Evolutionary conservation across 2,329 filamentous ascomycete genomes (phyloP).

Genomic region (Metarhizium anisopliae): DNA sequence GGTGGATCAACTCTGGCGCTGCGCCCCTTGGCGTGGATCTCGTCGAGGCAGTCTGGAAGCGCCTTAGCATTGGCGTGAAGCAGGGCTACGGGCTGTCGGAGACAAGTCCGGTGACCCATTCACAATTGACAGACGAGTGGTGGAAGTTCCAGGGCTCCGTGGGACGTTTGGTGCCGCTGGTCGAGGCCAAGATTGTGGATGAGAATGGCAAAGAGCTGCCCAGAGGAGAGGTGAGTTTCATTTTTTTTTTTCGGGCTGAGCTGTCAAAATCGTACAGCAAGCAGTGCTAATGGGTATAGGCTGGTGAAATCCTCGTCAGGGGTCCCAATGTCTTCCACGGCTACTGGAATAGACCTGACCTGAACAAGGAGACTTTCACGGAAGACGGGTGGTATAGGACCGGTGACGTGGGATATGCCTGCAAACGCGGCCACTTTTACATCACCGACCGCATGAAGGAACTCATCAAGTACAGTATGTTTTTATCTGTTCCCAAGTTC

Average conservation of each 20-base stretch:
- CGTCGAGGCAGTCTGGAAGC: slow-evolving; percentile 63
- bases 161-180: slow-evolving; percentile 68
- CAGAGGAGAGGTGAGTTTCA: slow-evolving; percentile 32
- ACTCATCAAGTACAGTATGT: slow-evolving; percentile 45
- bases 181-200: slow-evolving; percentile 73
- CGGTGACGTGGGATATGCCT: slow-evolving; percentile 75
- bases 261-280: not conserved
- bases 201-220: slow-evolving; percentile 46
- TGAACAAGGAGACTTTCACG: slow-evolving; percentile 63
- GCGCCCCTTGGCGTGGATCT: slow-evolving; percentile 77
- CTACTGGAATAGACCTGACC: slow-evolving; percentile 65
- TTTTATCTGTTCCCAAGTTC: not conserved
- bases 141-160: slow-evolving; percentile 66
- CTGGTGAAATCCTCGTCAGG: slow-evolving; percentile 63
- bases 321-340: slow-evolving; percentile 76
- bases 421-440: slow-evolving; percentile 72
- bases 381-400: slow-evolving; percentile 82
- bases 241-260: not conserved
- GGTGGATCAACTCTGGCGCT: slow-evolving; percentile 81
- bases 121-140: slow-evolving; percentile 70
- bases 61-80: slow-evolving; percentile 73
- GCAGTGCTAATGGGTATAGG: slow-evolving; percentile 10
- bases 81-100: slow-evolving; percentile 90
- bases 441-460: slow-evolving; percentile 82
- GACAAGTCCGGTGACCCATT: slow-evolving; percentile 71